These are phyloP conservation scores for Malassezia equina DNA, from an alignment of 1,284 basidiomycete species.

Conservation along the genomic window DNA sequence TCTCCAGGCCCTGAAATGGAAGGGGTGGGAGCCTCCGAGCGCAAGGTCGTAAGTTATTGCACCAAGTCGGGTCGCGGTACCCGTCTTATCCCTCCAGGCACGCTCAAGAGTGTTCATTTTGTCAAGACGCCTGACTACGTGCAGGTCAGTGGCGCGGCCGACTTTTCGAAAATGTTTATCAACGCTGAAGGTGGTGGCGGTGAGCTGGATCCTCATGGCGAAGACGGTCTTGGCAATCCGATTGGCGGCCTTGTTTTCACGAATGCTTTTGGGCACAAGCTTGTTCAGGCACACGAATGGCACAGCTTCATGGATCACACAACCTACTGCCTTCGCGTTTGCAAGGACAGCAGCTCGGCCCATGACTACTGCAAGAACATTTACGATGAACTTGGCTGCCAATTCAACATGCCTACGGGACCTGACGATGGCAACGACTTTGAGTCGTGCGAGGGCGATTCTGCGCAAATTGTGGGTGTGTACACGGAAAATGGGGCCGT, in stretches of 20 bases:
- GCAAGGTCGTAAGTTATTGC: conserved; percentile 39
- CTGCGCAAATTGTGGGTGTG: conserved; percentile 32
- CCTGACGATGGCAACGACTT: conserved; percentile 26
- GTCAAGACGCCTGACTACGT: conserved; percentile 38
- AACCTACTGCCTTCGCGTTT: conserved; percentile 40
- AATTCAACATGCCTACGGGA: conserved; percentile 38
- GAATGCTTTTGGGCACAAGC: conserved; percentile 25
- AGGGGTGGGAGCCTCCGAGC: conserved; percentile 37
- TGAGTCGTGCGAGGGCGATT: conserved; percentile 36
- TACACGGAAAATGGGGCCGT: conserved; percentile 20
- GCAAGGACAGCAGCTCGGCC: conserved; percentile 28
- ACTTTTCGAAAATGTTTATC: conserved; percentile 30
- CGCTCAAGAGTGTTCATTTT: conserved; percentile 39
- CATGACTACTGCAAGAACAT: conserved; percentile 37
- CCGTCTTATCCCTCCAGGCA: conserved; percentile 42
- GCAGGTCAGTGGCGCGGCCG: conserved; percentile 36
- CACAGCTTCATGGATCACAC: conserved; percentile 32
- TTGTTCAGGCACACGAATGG: conserved; percentile 34
- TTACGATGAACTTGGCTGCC: conserved; percentile 42
- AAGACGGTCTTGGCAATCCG: conserved; percentile 35
- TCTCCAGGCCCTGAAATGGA: conserved; percentile 19
- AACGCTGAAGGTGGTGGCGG: conserved; percentile 31
- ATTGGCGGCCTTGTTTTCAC: conserved; percentile 41
- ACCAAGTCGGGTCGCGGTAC: conserved; percentile 42
- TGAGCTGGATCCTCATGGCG: conserved; percentile 43